Conservation (phyloP, 176 grass and related monocot species). For the Typha latifolia region DNA sequence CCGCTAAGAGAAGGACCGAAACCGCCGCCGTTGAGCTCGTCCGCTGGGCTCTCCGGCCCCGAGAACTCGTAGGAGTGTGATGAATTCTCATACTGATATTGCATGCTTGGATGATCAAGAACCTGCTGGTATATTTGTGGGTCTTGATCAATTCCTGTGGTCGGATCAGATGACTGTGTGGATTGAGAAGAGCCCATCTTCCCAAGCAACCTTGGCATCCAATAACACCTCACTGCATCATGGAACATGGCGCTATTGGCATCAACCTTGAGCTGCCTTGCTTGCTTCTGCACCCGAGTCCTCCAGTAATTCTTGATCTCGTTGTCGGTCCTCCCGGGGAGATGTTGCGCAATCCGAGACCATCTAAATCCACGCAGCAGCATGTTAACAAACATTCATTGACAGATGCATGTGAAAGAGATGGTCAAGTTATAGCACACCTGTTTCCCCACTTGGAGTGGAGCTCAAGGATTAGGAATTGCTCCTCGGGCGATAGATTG, state of each 20-base stretch:
- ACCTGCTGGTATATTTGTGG: neutral
- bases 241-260: constrained; percentile 75
- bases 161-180: neutral
- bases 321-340: constrained; percentile 77
- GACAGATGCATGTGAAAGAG: no score
- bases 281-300: constrained; percentile 86
- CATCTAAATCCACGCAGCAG: constrained; percentile 25
- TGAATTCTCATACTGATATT: neutral
- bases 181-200: constrained; percentile 39
- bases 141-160: neutral
- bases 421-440: constrained; percentile 2
- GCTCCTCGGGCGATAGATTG: constrained; percentile 78
- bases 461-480: constrained; percentile 82
- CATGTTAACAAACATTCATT: no score
- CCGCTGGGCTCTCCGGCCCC: neutral
- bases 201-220: constrained; percentile 77
- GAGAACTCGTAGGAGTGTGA: neutral
- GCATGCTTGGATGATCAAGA: neutral
- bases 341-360: constrained; percentile 82
- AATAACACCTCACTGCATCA: constrained; percentile 72
- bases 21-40: constrained; percentile 14
- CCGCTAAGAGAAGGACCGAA: constrained; percentile 7
- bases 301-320: constrained; percentile 99
- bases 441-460: constrained; percentile 94
- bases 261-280: constrained; percentile 80